Percentiles rank a stretch among this genome's conserved stretches.
phyloP scores from a whole-genome alignment of 306 rosid species.

The Hylodesmum podocarpum region DNA sequence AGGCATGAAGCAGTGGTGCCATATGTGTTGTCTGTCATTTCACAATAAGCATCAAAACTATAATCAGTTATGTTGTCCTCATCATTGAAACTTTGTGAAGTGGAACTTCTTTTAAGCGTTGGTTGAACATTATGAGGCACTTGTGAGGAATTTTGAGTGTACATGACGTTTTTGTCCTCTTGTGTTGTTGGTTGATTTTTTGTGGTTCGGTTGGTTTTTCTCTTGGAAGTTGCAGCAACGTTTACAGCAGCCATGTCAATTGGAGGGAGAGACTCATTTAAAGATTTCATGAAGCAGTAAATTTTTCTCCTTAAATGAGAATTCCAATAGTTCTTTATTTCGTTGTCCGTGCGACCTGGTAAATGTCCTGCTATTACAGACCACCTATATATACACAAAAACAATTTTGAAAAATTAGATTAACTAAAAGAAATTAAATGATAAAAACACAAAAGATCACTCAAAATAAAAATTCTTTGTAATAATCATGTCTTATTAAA shows the following conservation, averaged over 20 bases:
- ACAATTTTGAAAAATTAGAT: not conserved
- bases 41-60: not conserved
- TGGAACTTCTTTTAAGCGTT: not conserved
- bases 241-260: slow-evolving; percentile 28
- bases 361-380: slow-evolving; percentile 75
- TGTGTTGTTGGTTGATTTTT: slow-evolving; percentile 16
- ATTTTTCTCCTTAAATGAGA: slow-evolving; percentile 74
- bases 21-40: not conserved
- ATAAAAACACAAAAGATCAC: not conserved
- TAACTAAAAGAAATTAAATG: not conserved
- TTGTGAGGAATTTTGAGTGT: slow-evolving; percentile 4
- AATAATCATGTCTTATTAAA: not conserved
- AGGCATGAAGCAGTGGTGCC: not conserved
- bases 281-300: slow-evolving; percentile 53
- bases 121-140: not conserved
- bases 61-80: not conserved
- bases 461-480: too few species aligned
- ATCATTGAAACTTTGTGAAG: not conserved
- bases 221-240: slow-evolving; percentile 25
- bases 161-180: not conserved
- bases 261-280: slow-evolving; percentile 35
- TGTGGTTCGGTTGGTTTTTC: slow-evolving; percentile 20
- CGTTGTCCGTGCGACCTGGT: slow-evolving; percentile 85
- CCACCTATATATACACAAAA: slow-evolving; percentile 61
- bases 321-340: slow-evolving; percentile 90